phyloP scores from a whole-genome alignment of 2,329 filamentous ascomycete species.

The Fusarium compactum region DNA sequence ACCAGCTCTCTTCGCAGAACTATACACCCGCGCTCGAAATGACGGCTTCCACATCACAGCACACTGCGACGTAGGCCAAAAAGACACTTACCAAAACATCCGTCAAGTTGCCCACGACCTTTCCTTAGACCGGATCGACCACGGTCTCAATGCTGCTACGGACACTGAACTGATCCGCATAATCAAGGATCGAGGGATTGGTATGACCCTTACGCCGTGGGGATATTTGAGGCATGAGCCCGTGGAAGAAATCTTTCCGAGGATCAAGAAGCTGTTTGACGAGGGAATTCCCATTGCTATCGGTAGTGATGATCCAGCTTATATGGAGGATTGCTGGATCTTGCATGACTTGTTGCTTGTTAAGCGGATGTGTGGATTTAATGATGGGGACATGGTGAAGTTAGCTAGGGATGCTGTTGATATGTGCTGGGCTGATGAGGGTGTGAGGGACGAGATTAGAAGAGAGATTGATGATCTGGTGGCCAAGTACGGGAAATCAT shows the following conservation, averaged over 20 bases:
- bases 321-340: slow-evolving; percentile 71
- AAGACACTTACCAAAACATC: slow-evolving; percentile 64
- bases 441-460: background rate
- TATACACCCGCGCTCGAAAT: slow-evolving; percentile 51
- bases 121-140: slow-evolving; percentile 75
- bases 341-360: slow-evolving; percentile 54
- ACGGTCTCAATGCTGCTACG: slow-evolving; percentile 74
- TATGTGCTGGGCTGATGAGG: slow-evolving; percentile 58
- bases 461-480: background rate
- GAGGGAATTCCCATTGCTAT: slow-evolving; percentile 74
- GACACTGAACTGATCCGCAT: slow-evolving; percentile 68
- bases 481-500: background rate
- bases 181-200: slow-evolving; percentile 65
- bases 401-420: slow-evolving; percentile 58
- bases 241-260: slow-evolving; percentile 62
- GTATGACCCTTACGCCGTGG: slow-evolving; percentile 76
- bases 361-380: slow-evolving; percentile 42
- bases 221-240: slow-evolving; percentile 39
- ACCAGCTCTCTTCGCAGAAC: slow-evolving; percentile 58
- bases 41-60: slow-evolving; percentile 62
- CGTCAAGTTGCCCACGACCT: slow-evolving; percentile 61
- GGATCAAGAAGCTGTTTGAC: slow-evolving; percentile 65
- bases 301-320: slow-evolving; percentile 79
- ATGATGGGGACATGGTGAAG: slow-evolving; percentile 54
- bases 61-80: slow-evolving; percentile 65